phyloP scores from a whole-genome alignment of 345 rosid species.

The Bruguiera sexangula region DNA sequence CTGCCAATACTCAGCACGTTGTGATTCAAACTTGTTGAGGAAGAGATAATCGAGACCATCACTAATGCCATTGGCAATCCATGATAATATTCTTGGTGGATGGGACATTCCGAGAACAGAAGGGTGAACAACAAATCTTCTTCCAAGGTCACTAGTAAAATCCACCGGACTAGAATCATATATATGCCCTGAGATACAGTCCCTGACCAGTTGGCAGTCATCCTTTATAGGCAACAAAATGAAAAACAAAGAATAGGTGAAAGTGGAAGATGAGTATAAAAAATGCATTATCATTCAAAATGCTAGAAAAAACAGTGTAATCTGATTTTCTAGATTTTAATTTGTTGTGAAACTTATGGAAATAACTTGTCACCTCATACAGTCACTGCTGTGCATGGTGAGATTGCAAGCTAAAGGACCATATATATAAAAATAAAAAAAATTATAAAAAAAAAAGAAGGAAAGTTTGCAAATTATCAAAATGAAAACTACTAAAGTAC shows the following conservation, averaged over 20 bases:
- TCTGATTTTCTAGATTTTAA: no score
- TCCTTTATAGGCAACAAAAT: slow-evolving; percentile 43
- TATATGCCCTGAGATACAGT: slow-evolving; percentile 73
- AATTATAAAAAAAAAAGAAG: neutral
- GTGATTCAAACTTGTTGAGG: slow-evolving; percentile 78
- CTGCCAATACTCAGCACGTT: slow-evolving; percentile 91
- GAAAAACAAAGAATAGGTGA: no score
- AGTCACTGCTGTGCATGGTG: neutral
- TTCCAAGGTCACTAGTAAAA: slow-evolving; percentile 81
- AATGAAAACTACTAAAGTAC: slow-evolving; percentile 32
- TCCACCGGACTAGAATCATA: slow-evolving; percentile 85
- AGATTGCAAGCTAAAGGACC: neutral
- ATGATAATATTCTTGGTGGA: slow-evolving; percentile 63
- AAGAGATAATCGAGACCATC: slow-evolving; percentile 78
- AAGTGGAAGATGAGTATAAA: no score
- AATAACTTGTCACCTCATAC: neutral
- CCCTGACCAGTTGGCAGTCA: slow-evolving; percentile 58
- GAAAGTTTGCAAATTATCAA: neutral
- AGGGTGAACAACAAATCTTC: slow-evolving; percentile 68
- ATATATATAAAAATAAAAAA: no score
- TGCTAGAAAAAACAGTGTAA: no score
- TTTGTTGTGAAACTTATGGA: neutral
- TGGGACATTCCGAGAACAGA: slow-evolving; percentile 58
- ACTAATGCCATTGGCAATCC: slow-evolving; percentile 76
- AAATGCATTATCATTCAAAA: no score